A percentile compares a stretch with the other conserved stretches of the same genome.
Evolutionary conservation across 768 basidiomycete genomes (phyloP).

Genomic region (Pleurotus citrinopileatus): DNA sequence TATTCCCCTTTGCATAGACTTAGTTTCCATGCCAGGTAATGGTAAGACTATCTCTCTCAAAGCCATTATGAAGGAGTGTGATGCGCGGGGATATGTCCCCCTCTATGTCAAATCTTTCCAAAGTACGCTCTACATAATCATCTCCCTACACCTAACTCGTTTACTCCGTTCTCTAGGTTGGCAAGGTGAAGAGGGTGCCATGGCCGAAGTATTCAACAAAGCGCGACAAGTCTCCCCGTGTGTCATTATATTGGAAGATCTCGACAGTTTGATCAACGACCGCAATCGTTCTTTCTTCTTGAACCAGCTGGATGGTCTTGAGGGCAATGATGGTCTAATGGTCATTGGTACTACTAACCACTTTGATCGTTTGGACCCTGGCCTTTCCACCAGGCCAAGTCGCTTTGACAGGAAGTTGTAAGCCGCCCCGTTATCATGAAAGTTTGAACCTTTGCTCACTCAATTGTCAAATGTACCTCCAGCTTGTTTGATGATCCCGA

Average conservation of each 20-base stretch:
- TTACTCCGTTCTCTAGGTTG: conserved; percentile 47
- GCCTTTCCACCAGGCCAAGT: conserved; percentile 73
- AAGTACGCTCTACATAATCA: conserved; percentile 32
- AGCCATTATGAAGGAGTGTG: conserved; percentile 74
- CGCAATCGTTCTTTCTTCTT: conserved; percentile 83
- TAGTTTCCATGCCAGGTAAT: conserved; percentile 46
- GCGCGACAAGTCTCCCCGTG: conserved; percentile 72
- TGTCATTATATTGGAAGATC: conserved; percentile 52
- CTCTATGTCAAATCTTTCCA: conserved; percentile 84
- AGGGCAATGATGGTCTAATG: conserved; percentile 76
- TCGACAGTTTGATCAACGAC: conserved; percentile 81
- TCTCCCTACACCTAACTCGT: background rate
- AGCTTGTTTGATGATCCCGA: conserved; percentile 76
- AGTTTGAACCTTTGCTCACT: background rate
- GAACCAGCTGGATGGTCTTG: conserved; percentile 80
- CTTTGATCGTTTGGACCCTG: conserved; percentile 76
- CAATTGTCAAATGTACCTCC: background rate
- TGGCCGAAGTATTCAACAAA: conserved; percentile 66
- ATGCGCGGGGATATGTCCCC: conserved; percentile 57
- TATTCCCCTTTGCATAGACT: background rate
- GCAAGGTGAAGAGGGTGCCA: conserved; percentile 62
- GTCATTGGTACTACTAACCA: conserved; percentile 84
- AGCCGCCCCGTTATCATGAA: conserved; percentile 24
- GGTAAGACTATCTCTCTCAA: conserved; percentile 85
- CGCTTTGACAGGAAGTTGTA: conserved; percentile 88